phyloP scores from a whole-genome alignment of 805 yeast genomes.

The Yarrowia deformans region DNA sequence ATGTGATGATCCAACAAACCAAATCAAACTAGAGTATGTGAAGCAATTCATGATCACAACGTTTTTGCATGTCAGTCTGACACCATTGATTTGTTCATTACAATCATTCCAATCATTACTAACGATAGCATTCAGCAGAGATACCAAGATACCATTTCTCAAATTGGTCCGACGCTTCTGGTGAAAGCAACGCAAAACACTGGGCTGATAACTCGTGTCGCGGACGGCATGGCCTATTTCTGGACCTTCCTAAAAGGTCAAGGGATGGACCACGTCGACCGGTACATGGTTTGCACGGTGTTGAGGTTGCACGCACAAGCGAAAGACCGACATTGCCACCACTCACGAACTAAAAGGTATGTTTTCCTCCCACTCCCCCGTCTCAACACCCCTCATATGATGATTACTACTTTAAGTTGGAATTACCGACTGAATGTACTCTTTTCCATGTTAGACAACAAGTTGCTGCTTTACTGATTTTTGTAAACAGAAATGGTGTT shows the following conservation, averaged over 20 bases:
- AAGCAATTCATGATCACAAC: constrained; percentile 58
- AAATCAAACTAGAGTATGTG: constrained; percentile 73
- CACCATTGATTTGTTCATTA: constrained; percentile 6
- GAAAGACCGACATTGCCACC: background rate
- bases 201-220: background rate
- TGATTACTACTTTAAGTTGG: constrained; percentile 89
- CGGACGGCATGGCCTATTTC: background rate
- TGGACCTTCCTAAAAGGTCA: background rate
- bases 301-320: background rate
- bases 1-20: constrained; percentile 39
- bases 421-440: constrained; percentile 91
- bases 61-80: constrained; percentile 41
- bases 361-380: background rate
- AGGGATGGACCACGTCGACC: background rate
- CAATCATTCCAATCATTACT: constrained; percentile 17
- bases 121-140: background rate
- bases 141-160: constrained; percentile 1
- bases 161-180: too few relatives aligned
- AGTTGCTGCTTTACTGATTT: constrained; percentile 57
- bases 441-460: constrained; percentile 72
- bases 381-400: constrained; percentile 44
- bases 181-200: background rate
- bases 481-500: constrained; percentile 27
- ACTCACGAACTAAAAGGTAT: constrained; percentile 36
- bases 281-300: background rate